Conservation (phyloP, 75 land plant genomes). For the Sequoiadendron giganteum region DNA sequence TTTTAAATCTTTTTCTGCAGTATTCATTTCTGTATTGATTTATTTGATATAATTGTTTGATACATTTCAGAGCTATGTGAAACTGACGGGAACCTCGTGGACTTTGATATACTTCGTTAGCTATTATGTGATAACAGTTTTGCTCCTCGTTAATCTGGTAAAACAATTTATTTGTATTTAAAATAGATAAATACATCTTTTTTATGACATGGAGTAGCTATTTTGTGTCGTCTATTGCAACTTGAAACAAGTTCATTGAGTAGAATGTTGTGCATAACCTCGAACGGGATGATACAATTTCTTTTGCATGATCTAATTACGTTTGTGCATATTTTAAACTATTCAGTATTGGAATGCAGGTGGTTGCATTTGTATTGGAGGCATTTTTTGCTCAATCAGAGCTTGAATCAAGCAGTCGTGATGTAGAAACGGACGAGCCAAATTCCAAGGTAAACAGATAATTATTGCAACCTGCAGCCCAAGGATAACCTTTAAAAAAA, state of each 20-base stretch:
- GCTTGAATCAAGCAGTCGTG: constrained; percentile 27
- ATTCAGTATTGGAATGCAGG: constrained; percentile 35
- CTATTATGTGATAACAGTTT: constrained; percentile 76
- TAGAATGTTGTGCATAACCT: neutral
- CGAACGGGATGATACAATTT: neutral
- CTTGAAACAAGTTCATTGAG: neutral
- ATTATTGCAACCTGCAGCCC: neutral
- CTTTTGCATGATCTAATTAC: neutral
- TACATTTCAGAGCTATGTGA: constrained; percentile 62
- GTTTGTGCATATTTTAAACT: neutral
- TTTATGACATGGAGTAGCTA: neutral
- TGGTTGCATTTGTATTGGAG: constrained; percentile 93
- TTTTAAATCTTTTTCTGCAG: neutral
- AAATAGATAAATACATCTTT: neutral
- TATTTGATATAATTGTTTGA: neutral
- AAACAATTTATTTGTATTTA: neutral
- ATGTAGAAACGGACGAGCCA: constrained; percentile 15
- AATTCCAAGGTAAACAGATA: neutral
- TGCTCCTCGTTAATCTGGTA: constrained; percentile 84
- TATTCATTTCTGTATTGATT: neutral
- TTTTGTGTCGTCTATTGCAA: neutral
- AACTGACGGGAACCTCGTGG: constrained; percentile 79
- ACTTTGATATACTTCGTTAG: constrained; percentile 72
- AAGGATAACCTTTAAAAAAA: too few species aligned
- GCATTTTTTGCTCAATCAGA: constrained; percentile 95